Conservation (phyloP, 2,329 filamentous ascomycete genomes). For the Fusarium phyllophilum region DNA sequence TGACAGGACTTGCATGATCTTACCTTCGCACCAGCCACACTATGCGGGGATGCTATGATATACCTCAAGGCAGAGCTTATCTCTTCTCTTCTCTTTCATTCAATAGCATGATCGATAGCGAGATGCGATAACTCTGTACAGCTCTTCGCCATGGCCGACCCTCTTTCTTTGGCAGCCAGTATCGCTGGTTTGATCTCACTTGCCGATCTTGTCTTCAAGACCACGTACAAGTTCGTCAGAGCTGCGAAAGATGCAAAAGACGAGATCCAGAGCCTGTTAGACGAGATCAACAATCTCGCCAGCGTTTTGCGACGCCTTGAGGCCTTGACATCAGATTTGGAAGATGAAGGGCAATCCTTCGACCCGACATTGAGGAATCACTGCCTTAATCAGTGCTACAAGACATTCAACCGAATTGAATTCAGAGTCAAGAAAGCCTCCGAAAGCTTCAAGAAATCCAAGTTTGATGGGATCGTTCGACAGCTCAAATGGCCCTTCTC, state of each 20-base stretch:
- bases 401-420: background rate
- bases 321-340: background rate
- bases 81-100: background rate
- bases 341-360: background rate
- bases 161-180: conserved; percentile 7
- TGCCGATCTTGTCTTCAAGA: background rate
- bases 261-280: background rate
- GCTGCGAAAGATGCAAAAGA: background rate
- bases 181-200: conserved; percentile 6
- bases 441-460: background rate
- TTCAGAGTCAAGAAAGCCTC: background rate
- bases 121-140: background rate
- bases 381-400: background rate
- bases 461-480: background rate
- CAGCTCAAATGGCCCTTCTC: conserved; percentile 33
- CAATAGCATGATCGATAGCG: background rate
- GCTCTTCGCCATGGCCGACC: background rate
- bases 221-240: background rate
- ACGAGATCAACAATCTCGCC: conserved; percentile 2
- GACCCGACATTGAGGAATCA: background rate
- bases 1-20: background rate
- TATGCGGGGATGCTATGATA: background rate
- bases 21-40: background rate
- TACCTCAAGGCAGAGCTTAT: background rate
- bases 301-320: background rate